Base-by-base conservation (phyloP, 768 basidiomycete species). In the Russula earlei region DNA sequence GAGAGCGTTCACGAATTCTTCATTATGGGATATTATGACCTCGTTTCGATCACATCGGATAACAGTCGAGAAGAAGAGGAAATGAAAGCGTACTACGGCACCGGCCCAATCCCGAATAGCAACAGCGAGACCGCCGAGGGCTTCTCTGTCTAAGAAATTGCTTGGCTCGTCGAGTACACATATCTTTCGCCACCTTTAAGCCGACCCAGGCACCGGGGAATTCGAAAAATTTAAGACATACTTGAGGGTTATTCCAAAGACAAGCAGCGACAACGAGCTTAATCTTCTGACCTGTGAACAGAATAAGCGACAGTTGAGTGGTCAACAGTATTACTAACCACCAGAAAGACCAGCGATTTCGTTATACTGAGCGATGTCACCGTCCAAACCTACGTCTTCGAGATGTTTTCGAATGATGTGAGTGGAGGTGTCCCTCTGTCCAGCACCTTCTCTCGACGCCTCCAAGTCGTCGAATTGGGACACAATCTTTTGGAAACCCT, bases 341-440 rank as follows among this genome's bases (percentile, higher is more conserved):
- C 95, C 95, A 17, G 91, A 94, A 43, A 97, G 74, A 37, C 95
- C 94, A 34, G 82, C 81, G 66, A 97, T 93, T 72, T 98, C 94
- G 66, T 96, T 95, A 72, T 98, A 97, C 71, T 96, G 91, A 11
- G 94, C 94, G 58, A 97, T 97, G 73, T 97, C 91, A 41, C 94
- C 94, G 72, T 97, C 91, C 37, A 98, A 77, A 34, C 94, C 95
- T 62, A 98, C 91, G 63, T 93, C 93, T 70, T 96, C 92, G 44
- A 98, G 73, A 63, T 94, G 91, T 71, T 93, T 91, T 62, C 94
- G 80, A 45, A 97, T 88, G 45, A 89, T 73, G 64, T 83, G 78
- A 15, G 81, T 80, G 34, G 84, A 72, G 5, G 92, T 95, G 63
- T 98, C 94, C 41, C 92, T 83, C 29, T 85, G 74, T 48, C 94